These are phyloP conservation scores for Heterobasidion annosum DNA, from an alignment of 1,284 basidiomycete genomes.

Conservation along the genomic window DNA sequence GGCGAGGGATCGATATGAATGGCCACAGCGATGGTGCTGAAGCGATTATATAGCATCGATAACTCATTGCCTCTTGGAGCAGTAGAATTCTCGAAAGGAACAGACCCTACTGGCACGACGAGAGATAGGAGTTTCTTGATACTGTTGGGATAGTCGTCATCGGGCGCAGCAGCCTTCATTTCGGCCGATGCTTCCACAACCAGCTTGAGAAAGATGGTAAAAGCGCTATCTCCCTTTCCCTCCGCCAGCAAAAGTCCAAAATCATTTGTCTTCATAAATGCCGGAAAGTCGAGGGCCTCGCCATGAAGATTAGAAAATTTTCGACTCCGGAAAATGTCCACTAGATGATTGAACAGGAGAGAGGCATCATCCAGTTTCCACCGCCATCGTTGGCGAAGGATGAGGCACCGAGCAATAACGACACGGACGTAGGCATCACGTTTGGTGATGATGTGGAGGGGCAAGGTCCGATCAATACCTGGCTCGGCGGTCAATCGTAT, in stretches of 20 bases:
- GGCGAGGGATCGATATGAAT: slow-evolving; percentile 61
- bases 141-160: slow-evolving; percentile 28
- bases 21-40: slow-evolving; percentile 70
- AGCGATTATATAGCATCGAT: slow-evolving; percentile 83
- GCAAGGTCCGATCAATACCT: slow-evolving; percentile 32
- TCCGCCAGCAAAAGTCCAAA: slow-evolving; percentile 45
- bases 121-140: slow-evolving; percentile 74
- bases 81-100: slow-evolving; percentile 48
- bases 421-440: slow-evolving; percentile 74
- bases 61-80: slow-evolving; percentile 50
- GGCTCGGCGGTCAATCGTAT: slow-evolving; percentile 51
- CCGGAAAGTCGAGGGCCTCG: slow-evolving; percentile 71
- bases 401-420: slow-evolving; percentile 67
- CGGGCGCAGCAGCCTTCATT: slow-evolving; percentile 3
- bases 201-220: slow-evolving; percentile 75
- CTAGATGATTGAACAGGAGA: slow-evolving; percentile 55
- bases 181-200: slow-evolving; percentile 48
- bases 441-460: slow-evolving; percentile 37
- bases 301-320: slow-evolving; percentile 72
- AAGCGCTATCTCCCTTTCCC: slow-evolving; percentile 60
- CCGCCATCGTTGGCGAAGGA: slow-evolving; percentile 63
- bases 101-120: slow-evolving; percentile 65
- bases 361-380: slow-evolving; percentile 65
- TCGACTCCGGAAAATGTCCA: slow-evolving; percentile 74
- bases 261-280: slow-evolving; percentile 63